Conservation (phyloP, 352 stramenopile species). For the Phytophthora hybrid region DNA sequence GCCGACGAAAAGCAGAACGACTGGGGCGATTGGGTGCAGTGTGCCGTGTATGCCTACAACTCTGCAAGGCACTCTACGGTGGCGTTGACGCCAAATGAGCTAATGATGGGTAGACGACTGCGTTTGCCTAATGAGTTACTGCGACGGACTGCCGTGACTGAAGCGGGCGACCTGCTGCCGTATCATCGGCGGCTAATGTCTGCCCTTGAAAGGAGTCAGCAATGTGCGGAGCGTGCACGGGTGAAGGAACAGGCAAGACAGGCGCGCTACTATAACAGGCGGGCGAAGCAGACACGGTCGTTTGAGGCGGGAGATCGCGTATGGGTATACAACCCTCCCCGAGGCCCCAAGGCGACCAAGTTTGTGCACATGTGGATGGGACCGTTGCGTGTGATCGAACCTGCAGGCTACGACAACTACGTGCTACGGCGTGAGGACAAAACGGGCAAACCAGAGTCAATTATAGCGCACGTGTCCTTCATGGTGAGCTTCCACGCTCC, state of each 20-base stretch:
- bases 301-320: neutral
- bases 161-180: neutral
- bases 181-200: neutral
- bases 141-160: neutral
- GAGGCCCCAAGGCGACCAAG: neutral
- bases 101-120: conserved; percentile 8
- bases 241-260: neutral
- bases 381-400: neutral
- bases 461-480: conserved; percentile 7
- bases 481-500: conserved; percentile 1
- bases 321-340: conserved; percentile 1
- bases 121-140: neutral
- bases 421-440: neutral
- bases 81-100: neutral
- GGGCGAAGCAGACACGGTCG: neutral
- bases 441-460: neutral
- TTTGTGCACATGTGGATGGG: conserved; percentile 17
- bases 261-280: conserved; percentile 6
- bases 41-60: conserved; percentile 7
- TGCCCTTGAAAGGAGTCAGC: neutral
- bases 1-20: neutral
- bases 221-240: conserved; percentile 1
- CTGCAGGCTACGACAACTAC: conserved; percentile 6
- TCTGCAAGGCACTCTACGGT: neutral
- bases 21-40: neutral